phyloP scores from a whole-genome alignment of 2,329 filamentous ascomycete species.

The Ceratocystis lukuohia region DNA sequence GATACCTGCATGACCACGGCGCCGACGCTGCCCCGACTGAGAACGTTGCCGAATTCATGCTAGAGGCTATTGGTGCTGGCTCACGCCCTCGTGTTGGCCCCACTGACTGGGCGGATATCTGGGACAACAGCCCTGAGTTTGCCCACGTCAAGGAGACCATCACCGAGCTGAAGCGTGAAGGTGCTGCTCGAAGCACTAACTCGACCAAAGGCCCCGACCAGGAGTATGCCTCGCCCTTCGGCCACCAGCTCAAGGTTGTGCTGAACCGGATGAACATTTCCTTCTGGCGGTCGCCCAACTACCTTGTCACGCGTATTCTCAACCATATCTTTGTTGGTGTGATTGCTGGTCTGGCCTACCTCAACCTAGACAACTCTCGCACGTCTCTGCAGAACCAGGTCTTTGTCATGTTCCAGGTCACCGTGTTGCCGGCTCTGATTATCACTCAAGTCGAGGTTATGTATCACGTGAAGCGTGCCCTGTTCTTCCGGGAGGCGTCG shows the following conservation, averaged over 20 bases:
- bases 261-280: slow-evolving; percentile 58
- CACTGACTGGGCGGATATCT: slow-evolving; percentile 69
- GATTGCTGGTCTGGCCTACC: slow-evolving; percentile 64
- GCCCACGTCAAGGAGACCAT: slow-evolving; percentile 54
- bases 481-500: slow-evolving; percentile 76
- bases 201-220: slow-evolving; percentile 42
- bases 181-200: slow-evolving; percentile 40
- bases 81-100: slow-evolving; percentile 57
- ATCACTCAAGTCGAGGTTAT: slow-evolving; percentile 69
- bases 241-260: slow-evolving; percentile 67
- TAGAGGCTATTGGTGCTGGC: slow-evolving; percentile 69
- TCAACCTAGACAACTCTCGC: slow-evolving; percentile 63
- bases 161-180: slow-evolving; percentile 48
- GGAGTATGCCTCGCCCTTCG: slow-evolving; percentile 70
- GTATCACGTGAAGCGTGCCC: slow-evolving; percentile 64
- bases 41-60: slow-evolving; percentile 65
- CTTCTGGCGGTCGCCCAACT: slow-evolving; percentile 79
- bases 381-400: slow-evolving; percentile 70
- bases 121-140: slow-evolving; percentile 59
- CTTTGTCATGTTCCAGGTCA: slow-evolving; percentile 83
- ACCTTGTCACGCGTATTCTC: slow-evolving; percentile 77
- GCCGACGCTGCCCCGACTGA: slow-evolving; percentile 43
- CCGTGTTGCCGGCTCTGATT: slow-evolving; percentile 70
- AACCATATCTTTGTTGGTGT: slow-evolving; percentile 69
- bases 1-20: slow-evolving; percentile 46